phyloP scores from a whole-genome alignment of 805 yeast species.

The Starmerella etchellsii region DNA sequence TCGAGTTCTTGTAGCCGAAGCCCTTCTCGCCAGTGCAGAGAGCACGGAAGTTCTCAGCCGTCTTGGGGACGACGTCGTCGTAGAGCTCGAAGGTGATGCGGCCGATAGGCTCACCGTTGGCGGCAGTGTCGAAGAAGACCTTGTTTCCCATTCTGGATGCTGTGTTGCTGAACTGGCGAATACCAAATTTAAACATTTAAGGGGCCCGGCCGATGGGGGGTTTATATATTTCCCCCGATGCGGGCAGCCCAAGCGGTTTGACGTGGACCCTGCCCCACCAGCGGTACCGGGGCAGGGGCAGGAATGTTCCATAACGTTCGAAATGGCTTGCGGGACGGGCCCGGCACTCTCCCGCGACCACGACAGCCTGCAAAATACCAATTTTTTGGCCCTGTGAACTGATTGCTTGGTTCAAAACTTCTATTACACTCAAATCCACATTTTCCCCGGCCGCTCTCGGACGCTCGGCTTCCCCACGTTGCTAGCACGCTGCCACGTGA shows the following conservation, averaged over 20 bases:
- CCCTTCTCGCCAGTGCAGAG: slow-evolving; percentile 92
- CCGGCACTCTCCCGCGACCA: no score
- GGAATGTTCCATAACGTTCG: slow-evolving; percentile 3
- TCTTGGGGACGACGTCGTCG: slow-evolving; percentile 87
- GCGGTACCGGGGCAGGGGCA: no score
- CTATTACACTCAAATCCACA: no score
- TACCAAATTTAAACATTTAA: slow-evolving; percentile 14
- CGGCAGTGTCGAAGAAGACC: slow-evolving; percentile 73
- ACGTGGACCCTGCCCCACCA: no score
- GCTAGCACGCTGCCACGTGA: no score
- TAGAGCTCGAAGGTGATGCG: slow-evolving; percentile 77
- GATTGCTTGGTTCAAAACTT: no score
- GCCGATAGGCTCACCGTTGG: slow-evolving; percentile 67
- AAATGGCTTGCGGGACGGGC: no score
- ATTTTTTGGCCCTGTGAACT: no score
- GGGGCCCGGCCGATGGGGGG: not conserved
- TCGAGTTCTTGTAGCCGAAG: slow-evolving; percentile 69
- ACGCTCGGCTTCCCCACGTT: no score
- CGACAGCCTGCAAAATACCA: no score
- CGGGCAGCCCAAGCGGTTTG: no score
- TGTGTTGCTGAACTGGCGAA: slow-evolving; percentile 18
- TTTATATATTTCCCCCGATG: slow-evolving; percentile 17
- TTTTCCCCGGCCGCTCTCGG: no score
- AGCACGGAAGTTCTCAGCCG: slow-evolving; percentile 92
- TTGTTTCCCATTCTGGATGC: slow-evolving; percentile 28